Base-by-base conservation (phyloP, 1,284 basidiomycete genomes). In the Cryptococcus hybrid region DNA sequence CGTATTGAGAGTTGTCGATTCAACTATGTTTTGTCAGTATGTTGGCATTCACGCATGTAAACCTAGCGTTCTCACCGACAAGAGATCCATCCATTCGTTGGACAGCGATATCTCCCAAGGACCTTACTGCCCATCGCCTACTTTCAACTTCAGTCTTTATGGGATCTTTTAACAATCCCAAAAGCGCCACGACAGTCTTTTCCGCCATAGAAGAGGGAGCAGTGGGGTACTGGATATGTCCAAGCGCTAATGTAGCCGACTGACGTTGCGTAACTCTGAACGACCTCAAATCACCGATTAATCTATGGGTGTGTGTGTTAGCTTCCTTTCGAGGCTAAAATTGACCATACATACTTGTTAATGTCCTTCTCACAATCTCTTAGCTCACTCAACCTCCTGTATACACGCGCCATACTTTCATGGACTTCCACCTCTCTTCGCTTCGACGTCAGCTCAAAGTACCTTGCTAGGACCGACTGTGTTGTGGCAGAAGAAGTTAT, bases 231-330 rank as follows among this genome's bases (percentile, higher is more conserved):
- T 86, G 82, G 39, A 92, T 75, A 38, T 81, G 79, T 5, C 92
- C 90, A 9, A 98, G 79, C n/a, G 88, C 79, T 50, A 85, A 82
- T 5, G 89, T 86, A 45, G 92, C 80, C 67, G 87, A 87, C 74
- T 93, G 90, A 67, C 92, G 87, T 65, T 69, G 67, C 8, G 87
- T 79, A 1, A 80, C 72, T 34, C 86, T 61, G 8, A 59, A 58
- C 0, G 67, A 65, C n/a, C 61, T 65, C 63, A 90, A 84, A 56
- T 90, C 88, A 56, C 76, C 76, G 56, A 91, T 85, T 70, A 90
- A 80, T 70, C 86, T 89, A 68, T 34, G 3, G 30, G 47, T 42
- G 15, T 12, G 15, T 42, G 18, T 18, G 18, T 18, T 42, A 42
- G 15, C 13, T 11, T 30, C 47, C 43, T n/a, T 51, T 8, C 6